A percentile compares a stretch with the other conserved stretches of the same genome.
These are phyloP conservation scores for Naganishia cerealis DNA, from an alignment of 1,284 basidiomycete species.

Conservation along the genomic window DNA sequence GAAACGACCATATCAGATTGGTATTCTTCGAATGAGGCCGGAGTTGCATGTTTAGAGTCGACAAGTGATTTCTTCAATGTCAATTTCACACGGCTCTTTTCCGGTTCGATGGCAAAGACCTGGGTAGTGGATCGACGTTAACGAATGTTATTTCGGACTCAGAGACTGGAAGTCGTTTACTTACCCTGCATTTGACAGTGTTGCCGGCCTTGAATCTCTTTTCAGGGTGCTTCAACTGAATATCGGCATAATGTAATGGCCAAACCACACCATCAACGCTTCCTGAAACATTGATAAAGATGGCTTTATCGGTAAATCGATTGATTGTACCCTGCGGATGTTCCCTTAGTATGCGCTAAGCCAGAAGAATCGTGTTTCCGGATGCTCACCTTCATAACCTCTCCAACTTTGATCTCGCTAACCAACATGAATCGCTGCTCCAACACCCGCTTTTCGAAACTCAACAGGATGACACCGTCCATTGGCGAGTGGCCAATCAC, in stretches of 20 bases:
- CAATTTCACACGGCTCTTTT: slow-evolving; percentile 76
- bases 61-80: slow-evolving; percentile 92
- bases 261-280: slow-evolving; percentile 89
- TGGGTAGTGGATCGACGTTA: slow-evolving; percentile 47
- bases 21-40: slow-evolving; percentile 69
- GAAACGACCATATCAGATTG: slow-evolving; percentile 71
- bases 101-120: slow-evolving; percentile 83
- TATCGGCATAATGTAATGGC: slow-evolving; percentile 94
- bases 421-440: slow-evolving; percentile 85
- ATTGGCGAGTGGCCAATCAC: slow-evolving; percentile 84
- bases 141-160: not conserved
- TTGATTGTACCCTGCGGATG: slow-evolving; percentile 68
- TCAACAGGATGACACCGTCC: slow-evolving; percentile 85
- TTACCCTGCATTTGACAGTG: slow-evolving; percentile 79
- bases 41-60: slow-evolving; percentile 71
- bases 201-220: slow-evolving; percentile 85
- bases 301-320: slow-evolving; percentile 70
- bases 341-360: not conserved
- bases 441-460: slow-evolving; percentile 77
- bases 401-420: slow-evolving; percentile 78
- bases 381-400: slow-evolving; percentile 64
- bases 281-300: slow-evolving; percentile 82
- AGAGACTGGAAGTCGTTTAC: slow-evolving; percentile 39
- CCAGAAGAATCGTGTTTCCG: not conserved
- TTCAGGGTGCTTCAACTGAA: slow-evolving; percentile 83